Base-by-base conservation (phyloP, 371 early-diverging fungal species). In the Mortierella sp. region DNA sequence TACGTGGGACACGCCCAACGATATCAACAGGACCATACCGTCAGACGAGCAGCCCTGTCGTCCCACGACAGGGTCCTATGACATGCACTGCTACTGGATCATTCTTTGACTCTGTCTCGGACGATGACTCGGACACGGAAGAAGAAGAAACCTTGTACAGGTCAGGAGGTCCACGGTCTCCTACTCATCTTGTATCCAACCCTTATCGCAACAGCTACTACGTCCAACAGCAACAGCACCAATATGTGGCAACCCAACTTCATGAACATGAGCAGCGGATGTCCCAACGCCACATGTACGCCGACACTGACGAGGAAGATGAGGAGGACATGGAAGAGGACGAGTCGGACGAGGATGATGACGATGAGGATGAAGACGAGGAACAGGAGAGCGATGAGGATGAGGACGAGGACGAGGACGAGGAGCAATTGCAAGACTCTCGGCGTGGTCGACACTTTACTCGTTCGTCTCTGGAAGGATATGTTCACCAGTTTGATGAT, bases 41-140 rank as follows among this genome's bases (percentile, higher is more conserved):
- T 10, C 44, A 16, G 31, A 29, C 44, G 13, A 7, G 28, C 40
- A 44, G 21, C 8, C 39, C 25, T 16, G 41, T 19, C 1, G 22
- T 22, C 2, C 14, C n/a, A 19, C 53, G 5, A 9, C 8, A 43
- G 17, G 45, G 37, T 17, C 24, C 59, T 0, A 19, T 17, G 0
- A 37, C 44, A 2, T 28, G 13, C 2, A 58, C 60, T 1, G 60
- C 59, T 6, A 73, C 67, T 0, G 67, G 63, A 0, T 60, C 67
- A 1, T 73, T 63, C 43, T 63, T 73, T 44, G 74, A 73, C 49
- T 67, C 74, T 50, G 74, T 67, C 29, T 73, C 74, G 14, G 74
- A 71, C 29, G 69, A 69, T 25, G 68, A 69, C 19, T 71, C 71
- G 22, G 71, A 71, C 31, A 52, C 66, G 9, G 65, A 63, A 17